Conservation (phyloP, 1,139 yeast genomes). For the Taphrina wiesneri region DNA sequence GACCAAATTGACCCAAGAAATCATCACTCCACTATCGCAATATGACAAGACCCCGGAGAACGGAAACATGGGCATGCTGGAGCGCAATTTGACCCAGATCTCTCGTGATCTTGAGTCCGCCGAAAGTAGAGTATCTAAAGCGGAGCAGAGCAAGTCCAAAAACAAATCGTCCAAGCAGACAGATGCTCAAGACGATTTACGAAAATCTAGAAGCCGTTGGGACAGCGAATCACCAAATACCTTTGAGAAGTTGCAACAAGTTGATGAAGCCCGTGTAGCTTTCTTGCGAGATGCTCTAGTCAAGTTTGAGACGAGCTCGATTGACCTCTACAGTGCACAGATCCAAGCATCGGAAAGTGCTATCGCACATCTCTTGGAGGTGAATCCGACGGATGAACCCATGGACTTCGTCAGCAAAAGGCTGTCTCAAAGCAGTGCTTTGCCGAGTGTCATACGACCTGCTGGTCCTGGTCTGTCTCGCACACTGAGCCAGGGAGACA, state of each 20-base stretch:
- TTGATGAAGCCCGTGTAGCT: conserved; percentile 67
- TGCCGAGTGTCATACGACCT: background rate
- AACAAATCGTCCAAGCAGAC: conserved; percentile 20
- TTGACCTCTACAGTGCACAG: conserved; percentile 46
- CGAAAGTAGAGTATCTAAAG: conserved; percentile 11
- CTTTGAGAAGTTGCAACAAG: conserved; percentile 72
- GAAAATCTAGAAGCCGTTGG: conserved; percentile 52
- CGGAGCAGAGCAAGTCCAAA: conserved; percentile 26
- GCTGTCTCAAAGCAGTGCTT: conserved; percentile 1
- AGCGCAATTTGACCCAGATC: conserved; percentile 17
- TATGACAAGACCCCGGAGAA: conserved; percentile 27
- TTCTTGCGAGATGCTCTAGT: conserved; percentile 68
- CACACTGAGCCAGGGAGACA: conserved; percentile 20
- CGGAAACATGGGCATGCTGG: conserved; percentile 26
- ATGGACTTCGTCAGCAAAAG: conserved; percentile 56
- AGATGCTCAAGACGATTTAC: conserved; percentile 25
- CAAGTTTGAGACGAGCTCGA: conserved; percentile 62
- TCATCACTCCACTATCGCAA: conserved; percentile 16
- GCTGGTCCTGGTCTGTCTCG: conserved; percentile 4
- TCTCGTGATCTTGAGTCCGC: conserved; percentile 24
- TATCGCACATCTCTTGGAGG: conserved; percentile 63
- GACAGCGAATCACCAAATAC: conserved; percentile 74
- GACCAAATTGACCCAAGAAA: conserved; percentile 18
- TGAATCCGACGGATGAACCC: conserved; percentile 61
- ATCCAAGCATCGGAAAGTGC: conserved; percentile 59